Evolutionary conservation across 1,139 yeast species (phyloP).

Genomic region (Protomyces arabidopsidicola): DNA sequence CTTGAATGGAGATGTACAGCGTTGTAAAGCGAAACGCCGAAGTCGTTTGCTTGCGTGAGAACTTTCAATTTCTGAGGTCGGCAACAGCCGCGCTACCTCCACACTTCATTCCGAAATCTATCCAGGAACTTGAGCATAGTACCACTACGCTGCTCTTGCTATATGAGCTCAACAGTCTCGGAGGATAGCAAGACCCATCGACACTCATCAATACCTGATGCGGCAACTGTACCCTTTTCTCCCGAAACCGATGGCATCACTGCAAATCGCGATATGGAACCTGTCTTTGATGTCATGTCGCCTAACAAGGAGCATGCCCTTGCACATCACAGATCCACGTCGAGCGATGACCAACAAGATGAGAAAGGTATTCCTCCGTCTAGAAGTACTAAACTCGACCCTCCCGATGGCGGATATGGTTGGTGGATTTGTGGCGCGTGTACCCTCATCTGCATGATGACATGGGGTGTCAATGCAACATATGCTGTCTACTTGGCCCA

Average conservation of each 20-base stretch:
- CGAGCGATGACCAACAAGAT: neutral
- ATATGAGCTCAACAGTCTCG: too few relatives aligned
- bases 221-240: neutral
- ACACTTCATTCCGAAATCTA: too few relatives aligned
- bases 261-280: neutral
- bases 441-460: constrained; percentile 50
- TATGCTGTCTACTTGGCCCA: constrained; percentile 64
- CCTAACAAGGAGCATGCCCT: neutral
- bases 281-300: neutral
- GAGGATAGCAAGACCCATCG: too few relatives aligned
- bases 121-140: too few relatives aligned
- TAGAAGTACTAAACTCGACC: constrained; percentile 34
- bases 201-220: neutral
- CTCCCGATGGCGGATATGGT: constrained; percentile 66
- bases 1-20: too few relatives aligned
- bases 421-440: constrained; percentile 63
- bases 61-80: too few relatives aligned
- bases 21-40: too few relatives aligned
- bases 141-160: too few relatives aligned
- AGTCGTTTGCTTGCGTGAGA: too few relatives aligned
- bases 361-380: too few relatives aligned
- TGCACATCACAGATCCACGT: neutral
- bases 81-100: too few relatives aligned
- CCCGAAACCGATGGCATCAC: neutral
- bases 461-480: constrained; percentile 73